Evolutionary conservation across 1,139 yeast species (phyloP), one percentile per base, ranked within the genome.

Genomic region (Zygoascus sp.): DNA sequence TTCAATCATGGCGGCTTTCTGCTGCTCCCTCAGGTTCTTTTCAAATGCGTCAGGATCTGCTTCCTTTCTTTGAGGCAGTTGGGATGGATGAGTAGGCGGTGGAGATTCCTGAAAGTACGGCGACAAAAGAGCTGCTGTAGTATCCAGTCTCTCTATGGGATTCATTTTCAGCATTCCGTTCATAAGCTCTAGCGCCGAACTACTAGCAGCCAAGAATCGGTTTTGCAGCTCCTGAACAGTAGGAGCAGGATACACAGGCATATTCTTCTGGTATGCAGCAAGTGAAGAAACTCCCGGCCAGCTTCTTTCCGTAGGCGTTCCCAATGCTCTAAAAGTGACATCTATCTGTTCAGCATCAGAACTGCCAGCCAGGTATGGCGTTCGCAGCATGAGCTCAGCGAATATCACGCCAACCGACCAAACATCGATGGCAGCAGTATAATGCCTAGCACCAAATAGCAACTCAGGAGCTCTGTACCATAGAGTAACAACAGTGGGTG

Each of bases 391-490:
- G 57, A 92, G 70, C 60, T 92, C 98, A 0, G 97, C 97, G 70
- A 89, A 90, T n/a, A 92, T 90, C 5, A 87, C 79, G 1, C 98
- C 98, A 16, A 89, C 81, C 0, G 96, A 86, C 98, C 98, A 92
- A 2, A 88, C 73, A 65, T 92, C 98, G 2, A 92, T 79, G 0
- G 95, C 96, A 1, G 79, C 81, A 0, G 96, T 85, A 60, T 92
- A 92, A 62, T 88, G 95, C 46, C 80, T 77, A 1, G 97, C 90
- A 0, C 96, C 96, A 62, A 90, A 83, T 35, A 92, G 68, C 44
- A 92, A 70, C 59, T 92, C 98, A 0, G 98, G 98, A 0, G 97
- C 95, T 47, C 97, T 71, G 66, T 92, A 92, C 98, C 98, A 92
- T 51, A 97, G 71, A 2, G 99, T 92, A 1, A 92, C 99, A 8